Conservation (phyloP, 2,329 filamentous ascomycete genomes). For the Tothia fuscella region DNA sequence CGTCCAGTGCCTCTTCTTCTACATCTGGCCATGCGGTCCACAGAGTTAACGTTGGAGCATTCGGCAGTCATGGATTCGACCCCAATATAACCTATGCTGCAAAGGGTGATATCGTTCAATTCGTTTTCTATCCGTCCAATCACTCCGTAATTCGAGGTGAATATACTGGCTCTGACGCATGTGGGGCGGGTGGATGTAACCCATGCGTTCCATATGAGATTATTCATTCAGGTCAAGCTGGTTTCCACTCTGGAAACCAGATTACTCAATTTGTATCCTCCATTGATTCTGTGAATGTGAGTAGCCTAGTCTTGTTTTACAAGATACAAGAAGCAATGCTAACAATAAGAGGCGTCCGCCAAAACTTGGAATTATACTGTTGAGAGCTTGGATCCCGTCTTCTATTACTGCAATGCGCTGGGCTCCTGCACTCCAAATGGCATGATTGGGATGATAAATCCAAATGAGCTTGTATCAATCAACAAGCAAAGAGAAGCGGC, state of each 20-base stretch:
- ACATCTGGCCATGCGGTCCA: slow-evolving; percentile 12
- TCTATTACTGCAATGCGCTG: slow-evolving; percentile 40
- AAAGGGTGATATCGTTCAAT: slow-evolving; percentile 20
- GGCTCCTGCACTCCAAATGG: slow-evolving; percentile 51
- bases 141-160: slow-evolving; percentile 23
- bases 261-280: slow-evolving; percentile 6
- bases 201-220: slow-evolving; percentile 19
- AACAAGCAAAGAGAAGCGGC: slow-evolving; percentile 12
- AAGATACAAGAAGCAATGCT: not conserved
- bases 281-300: too few species aligned
- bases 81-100: slow-evolving; percentile 19
- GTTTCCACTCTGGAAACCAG: slow-evolving; percentile 10
- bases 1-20: not conserved
- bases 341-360: not conserved
- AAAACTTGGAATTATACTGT: slow-evolving; percentile 22
- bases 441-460: slow-evolving; percentile 70
- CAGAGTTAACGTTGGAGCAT: slow-evolving; percentile 18
- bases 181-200: slow-evolving; percentile 13
- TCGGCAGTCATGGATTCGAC: slow-evolving; percentile 15
- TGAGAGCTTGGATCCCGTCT: slow-evolving; percentile 25
- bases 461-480: slow-evolving; percentile 18
- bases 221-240: slow-evolving; percentile 1
- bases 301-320: too few species aligned
- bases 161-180: slow-evolving; percentile 13
- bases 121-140: slow-evolving; percentile 21